Percentiles rank a stretch among this genome's conserved stretches.
phyloP scores from a whole-genome alignment of 2,329 filamentous ascomycete genomes.

The Talaromyces sp. region DNA sequence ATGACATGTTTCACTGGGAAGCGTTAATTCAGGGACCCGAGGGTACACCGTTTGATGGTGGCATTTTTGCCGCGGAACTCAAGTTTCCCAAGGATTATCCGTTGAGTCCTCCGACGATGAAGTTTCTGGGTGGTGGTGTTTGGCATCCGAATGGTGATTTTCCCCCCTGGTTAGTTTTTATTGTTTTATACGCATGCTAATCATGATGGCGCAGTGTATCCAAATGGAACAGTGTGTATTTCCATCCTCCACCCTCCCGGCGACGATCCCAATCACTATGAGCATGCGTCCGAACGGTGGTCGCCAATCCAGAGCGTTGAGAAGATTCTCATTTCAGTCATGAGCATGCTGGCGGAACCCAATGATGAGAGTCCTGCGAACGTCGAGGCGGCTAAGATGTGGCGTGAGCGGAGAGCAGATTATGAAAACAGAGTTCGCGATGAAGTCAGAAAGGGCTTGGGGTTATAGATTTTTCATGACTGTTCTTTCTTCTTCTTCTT shows the following conservation, averaged over 20 bases:
- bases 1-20: constrained; percentile 95
- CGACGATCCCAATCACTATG: constrained; percentile 97
- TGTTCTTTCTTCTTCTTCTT: neutral
- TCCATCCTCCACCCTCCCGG: constrained; percentile 96
- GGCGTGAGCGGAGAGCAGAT: constrained; percentile 75
- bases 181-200: neutral
- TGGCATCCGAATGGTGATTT: constrained; percentile 90
- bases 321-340: constrained; percentile 93
- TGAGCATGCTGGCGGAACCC: constrained; percentile 96
- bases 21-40: constrained; percentile 93
- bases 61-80: constrained; percentile 90
- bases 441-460: constrained; percentile 73
- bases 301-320: constrained; percentile 95
- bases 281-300: constrained; percentile 93
- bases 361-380: constrained; percentile 97
- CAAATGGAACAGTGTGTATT: constrained; percentile 89
- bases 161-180: neutral
- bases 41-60: constrained; percentile 92
- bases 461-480: constrained; percentile 51
- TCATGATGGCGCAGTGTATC: constrained; percentile 63
- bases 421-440: constrained; percentile 84
- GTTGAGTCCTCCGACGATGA: constrained; percentile 93
- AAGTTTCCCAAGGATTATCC: constrained; percentile 96
- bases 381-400: constrained; percentile 94
- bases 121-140: constrained; percentile 71